These are phyloP conservation scores for Moricandia moricandioides DNA, from an alignment of 345 rosid species.

Conservation along the genomic window DNA sequence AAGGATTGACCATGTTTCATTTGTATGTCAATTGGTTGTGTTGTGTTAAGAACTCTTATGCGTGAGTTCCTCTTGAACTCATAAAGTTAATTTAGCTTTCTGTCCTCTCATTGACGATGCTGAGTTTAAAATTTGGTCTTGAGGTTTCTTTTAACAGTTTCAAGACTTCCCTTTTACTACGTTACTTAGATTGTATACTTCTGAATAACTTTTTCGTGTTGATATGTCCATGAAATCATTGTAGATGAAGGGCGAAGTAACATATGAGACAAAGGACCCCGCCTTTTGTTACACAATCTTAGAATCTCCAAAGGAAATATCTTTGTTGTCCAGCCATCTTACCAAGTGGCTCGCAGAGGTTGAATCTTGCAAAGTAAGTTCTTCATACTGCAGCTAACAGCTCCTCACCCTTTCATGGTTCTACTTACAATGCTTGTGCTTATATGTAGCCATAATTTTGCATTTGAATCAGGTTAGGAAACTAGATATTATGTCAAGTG, in stretches of 20 bases:
- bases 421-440: neutral
- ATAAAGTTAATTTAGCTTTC: neutral
- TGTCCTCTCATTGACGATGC: neutral
- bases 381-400: slow-evolving; percentile 11
- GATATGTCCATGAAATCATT: slow-evolving; percentile 29
- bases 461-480: slow-evolving; percentile 36
- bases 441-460: neutral
- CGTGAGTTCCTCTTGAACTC: neutral
- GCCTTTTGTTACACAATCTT: slow-evolving; percentile 69
- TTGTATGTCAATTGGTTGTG: neutral
- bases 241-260: slow-evolving; percentile 81
- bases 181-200: neutral
- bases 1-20: slow-evolving; percentile 7
- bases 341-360: slow-evolving; percentile 80
- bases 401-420: slow-evolving; percentile 3
- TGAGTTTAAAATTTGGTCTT: neutral
- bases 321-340: slow-evolving; percentile 58
- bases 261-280: slow-evolving; percentile 72
- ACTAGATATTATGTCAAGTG: slow-evolving; percentile 41
- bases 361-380: slow-evolving; percentile 71
- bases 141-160: neutral
- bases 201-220: neutral
- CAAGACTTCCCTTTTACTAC: neutral
- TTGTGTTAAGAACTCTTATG: neutral
- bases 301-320: slow-evolving; percentile 57